Base-by-base conservation (phyloP, 345 rosid species). In the Eucalyptus globulus region DNA sequence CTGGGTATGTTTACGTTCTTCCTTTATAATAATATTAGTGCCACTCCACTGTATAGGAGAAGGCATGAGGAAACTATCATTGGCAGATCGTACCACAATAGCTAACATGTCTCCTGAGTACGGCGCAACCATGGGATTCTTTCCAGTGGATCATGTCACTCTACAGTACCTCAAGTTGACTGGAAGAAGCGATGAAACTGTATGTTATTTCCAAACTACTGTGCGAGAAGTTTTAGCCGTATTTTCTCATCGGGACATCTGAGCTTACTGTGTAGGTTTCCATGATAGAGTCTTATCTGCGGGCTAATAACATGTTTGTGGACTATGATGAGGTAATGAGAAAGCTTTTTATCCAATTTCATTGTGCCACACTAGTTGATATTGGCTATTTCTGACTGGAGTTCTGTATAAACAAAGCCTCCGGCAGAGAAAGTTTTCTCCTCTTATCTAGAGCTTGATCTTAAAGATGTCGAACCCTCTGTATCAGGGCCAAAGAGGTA, bases 61-160 rank as follows among this genome's bases (percentile, higher is more conserved):
- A 91, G 98, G 98, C 89, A 96, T 96, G 99, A 92, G 97, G 62
- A 96, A 94, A 91, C 92, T 97, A 86, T 95, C 97, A 89, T 92
- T 96, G 51, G 99, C 99, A 49, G 99, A 97, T 89, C 95, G 99
- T 91, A 98, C 99, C 49, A 97, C 98, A 24, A 97, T 97, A 92
- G 98, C 98, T 88, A 96, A 96, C 93, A 96, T 96, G 99, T 96
- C 98, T 90, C 97, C 99, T 1, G 98, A 97, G 93, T 96, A 97
- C 80, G 98, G 99, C 89, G 97, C 99, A 89, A 97, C 98, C 88
- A 97, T 97, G 99, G 99, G 99, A 27, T 97, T 97, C 96, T 97
- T 97, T 90, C 98, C 98, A 22, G 99, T 97, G 92, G 98, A 97
- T 91, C 96, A 95, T 93, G 97, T 96, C 89, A 95, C 99, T 26